Conservation (phyloP, 257 asterid genomes). For the Solanum acaule region DNA sequence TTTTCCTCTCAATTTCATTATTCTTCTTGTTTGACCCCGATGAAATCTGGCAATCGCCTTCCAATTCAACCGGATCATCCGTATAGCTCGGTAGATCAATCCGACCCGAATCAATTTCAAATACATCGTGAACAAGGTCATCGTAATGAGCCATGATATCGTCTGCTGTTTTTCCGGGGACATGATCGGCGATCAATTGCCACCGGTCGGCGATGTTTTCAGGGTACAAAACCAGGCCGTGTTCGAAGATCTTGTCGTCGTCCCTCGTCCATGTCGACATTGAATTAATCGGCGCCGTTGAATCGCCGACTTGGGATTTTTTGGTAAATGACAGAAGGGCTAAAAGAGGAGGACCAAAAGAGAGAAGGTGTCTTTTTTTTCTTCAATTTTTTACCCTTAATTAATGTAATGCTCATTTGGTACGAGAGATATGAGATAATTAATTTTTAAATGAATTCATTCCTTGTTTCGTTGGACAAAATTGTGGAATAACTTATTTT, state of each 20-base stretch:
- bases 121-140: conserved; percentile 37
- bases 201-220: conserved; percentile 48
- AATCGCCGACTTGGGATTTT: neutral
- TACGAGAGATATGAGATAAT: neutral
- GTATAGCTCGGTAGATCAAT: conserved; percentile 48
- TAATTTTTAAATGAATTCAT: neutral
- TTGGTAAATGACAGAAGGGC: neutral
- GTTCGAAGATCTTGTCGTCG: conserved; percentile 56
- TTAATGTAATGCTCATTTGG: neutral
- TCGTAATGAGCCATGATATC: conserved; percentile 50
- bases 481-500: too few species aligned
- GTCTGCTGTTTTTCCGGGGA: conserved; percentile 37
- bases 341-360: neutral
- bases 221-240: conserved; percentile 39
- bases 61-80: conserved; percentile 15
- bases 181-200: conserved; percentile 37
- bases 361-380: neutral
- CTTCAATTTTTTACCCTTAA: neutral
- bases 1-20: conserved; percentile 45
- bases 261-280: conserved; percentile 32
- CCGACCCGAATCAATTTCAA: conserved; percentile 58
- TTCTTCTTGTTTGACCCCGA: conserved; percentile 37
- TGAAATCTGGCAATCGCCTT: conserved; percentile 31
- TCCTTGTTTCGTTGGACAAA: neutral
- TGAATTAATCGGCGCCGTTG: neutral